Conservation (phyloP, 192 early-diverging fungal genomes). For the Rhizoclosmatium globosum region DNA sequence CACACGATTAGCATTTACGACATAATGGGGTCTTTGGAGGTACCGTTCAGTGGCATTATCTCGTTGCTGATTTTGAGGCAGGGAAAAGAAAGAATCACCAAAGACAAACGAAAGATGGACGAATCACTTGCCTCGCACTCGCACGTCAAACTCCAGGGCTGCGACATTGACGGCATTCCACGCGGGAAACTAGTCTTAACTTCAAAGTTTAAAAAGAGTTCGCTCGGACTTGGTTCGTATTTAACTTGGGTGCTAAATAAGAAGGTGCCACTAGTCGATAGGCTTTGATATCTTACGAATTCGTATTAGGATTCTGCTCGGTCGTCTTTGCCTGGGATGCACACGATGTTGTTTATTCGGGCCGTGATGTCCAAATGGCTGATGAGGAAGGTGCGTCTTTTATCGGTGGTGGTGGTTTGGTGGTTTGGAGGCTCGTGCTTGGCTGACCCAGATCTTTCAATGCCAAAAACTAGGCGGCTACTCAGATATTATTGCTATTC, state of each 20-base stretch:
- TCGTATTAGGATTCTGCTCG: conserved; percentile 71
- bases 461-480: conserved; percentile 44
- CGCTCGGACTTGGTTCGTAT: conserved; percentile 73
- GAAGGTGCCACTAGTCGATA: not conserved
- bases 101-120: not conserved
- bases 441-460: not conserved
- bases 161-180: conserved; percentile 41
- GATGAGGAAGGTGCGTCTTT: conserved; percentile 45
- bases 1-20: too few species aligned
- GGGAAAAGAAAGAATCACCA: too few species aligned
- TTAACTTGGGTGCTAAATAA: too few species aligned
- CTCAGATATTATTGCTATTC: conserved; percentile 69
- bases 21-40: too few species aligned
- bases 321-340: conserved; percentile 86
- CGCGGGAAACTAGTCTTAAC: conserved; percentile 74
- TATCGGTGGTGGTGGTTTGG: not conserved
- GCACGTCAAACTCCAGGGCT: conserved; percentile 37
- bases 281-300: not conserved
- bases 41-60: too few species aligned
- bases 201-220: conserved; percentile 70
- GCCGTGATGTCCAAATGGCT: conserved; percentile 42
- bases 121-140: not conserved
- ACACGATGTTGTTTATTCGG: conserved; percentile 71
- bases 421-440: not conserved
- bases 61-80: too few species aligned